phyloP scores from a whole-genome alignment of 192 early-diverging fungal species.

The Rhizoclosmatium globosum region DNA sequence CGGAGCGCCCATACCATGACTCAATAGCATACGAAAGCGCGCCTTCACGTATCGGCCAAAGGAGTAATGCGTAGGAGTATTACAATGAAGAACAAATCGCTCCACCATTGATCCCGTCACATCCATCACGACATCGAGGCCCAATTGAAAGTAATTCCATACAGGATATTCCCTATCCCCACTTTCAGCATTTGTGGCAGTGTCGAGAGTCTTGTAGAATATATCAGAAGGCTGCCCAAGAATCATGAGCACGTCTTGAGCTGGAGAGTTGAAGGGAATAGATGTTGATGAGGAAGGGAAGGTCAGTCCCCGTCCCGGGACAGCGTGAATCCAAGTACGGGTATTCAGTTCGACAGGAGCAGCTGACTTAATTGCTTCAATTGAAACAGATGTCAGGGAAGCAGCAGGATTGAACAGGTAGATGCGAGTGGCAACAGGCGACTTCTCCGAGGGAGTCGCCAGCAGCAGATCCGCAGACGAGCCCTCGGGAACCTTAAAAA shows the following conservation, averaged over 20 bases:
- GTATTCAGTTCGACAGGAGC: background rate
- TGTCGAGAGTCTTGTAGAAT: background rate
- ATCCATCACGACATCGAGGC: slow-evolving; percentile 26
- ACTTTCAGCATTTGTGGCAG: background rate
- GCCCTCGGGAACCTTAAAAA: slow-evolving; percentile 1
- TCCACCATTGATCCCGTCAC: background rate
- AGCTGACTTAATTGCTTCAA: background rate
- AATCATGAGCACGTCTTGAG: slow-evolving; percentile 7
- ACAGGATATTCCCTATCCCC: background rate
- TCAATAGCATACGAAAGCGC: background rate
- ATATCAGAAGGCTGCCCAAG: slow-evolving; percentile 3
- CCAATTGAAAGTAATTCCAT: slow-evolving; percentile 29
- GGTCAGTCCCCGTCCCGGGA: slow-evolving; percentile 13
- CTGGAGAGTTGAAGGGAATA: background rate
- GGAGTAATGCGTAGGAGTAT: slow-evolving; percentile 6
- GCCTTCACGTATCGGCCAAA: slow-evolving; percentile 13
- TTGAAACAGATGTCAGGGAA: background rate
- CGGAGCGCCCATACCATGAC: background rate
- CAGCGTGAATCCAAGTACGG: background rate
- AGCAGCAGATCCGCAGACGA: slow-evolving; percentile 17
- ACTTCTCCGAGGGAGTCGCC: background rate
- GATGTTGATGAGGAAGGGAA: background rate
- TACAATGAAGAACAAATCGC: slow-evolving; percentile 7
- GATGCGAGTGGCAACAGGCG: slow-evolving; percentile 18
- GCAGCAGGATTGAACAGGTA: slow-evolving; percentile 23